Conservation (phyloP, 2,329 filamentous ascomycete species). For the Beauveria medogensis region DNA sequence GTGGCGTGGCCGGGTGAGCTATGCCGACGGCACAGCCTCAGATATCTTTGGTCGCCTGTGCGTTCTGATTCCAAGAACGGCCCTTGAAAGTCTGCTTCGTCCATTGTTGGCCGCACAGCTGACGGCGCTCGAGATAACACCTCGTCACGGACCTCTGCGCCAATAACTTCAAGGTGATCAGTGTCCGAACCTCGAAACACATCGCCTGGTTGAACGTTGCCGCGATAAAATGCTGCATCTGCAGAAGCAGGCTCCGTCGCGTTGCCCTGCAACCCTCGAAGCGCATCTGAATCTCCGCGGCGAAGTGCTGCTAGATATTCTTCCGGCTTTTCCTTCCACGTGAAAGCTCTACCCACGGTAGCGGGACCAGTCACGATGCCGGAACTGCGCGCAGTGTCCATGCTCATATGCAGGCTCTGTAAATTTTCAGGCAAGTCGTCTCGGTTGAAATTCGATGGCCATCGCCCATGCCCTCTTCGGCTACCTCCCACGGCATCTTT, state of each 20-base stretch:
- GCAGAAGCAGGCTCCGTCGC: constrained; percentile 11
- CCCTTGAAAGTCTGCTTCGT: constrained; percentile 51
- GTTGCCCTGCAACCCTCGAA: constrained; percentile 15
- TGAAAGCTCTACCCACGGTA: constrained; percentile 44
- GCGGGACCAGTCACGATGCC: constrained; percentile 29
- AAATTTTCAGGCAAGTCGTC: constrained; percentile 41
- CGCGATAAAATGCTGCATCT: constrained; percentile 17
- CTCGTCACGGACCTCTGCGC: constrained; percentile 36
- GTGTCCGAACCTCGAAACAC: constrained; percentile 15
- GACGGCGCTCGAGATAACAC: constrained; percentile 41
- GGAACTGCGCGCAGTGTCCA: constrained; percentile 14
- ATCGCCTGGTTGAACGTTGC: constrained; percentile 18
- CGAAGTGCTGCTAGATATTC: constrained; percentile 43
- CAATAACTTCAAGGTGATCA: constrained; percentile 23
- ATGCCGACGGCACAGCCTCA: constrained; percentile 53
- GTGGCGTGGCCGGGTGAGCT: constrained; percentile 37
- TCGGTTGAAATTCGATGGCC: constrained; percentile 39
- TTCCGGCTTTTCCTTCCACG: constrained; percentile 57
- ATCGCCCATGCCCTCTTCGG: constrained; percentile 43
- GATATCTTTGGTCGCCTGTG: constrained; percentile 33
- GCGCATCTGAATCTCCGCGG: constrained; percentile 24
- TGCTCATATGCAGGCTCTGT: constrained; percentile 1
- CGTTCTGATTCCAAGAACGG: constrained; percentile 41
- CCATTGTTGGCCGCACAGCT: constrained; percentile 49
- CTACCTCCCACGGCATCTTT: constrained; percentile 70